Conservation (phyloP, 352 stramenopile species). For the Phytopythium vexans region DNA sequence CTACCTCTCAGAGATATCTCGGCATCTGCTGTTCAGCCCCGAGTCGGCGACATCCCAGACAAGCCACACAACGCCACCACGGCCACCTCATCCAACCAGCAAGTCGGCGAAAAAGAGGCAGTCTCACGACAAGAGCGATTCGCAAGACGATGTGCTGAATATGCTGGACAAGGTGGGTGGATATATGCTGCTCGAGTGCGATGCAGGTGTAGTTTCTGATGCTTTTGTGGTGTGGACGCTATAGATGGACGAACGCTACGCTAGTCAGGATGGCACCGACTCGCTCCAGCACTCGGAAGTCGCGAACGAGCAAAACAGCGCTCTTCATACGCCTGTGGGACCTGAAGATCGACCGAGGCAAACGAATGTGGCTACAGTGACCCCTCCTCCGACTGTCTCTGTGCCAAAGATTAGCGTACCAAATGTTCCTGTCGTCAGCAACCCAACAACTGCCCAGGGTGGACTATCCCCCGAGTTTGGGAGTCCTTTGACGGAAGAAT, state of each 20-base stretch:
- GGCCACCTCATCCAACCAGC: slow-evolving; percentile 1
- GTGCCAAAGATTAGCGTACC: no score
- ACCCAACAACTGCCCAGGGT: not conserved
- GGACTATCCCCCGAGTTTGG: slow-evolving; percentile 40
- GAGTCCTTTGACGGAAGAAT: slow-evolving; percentile 72
- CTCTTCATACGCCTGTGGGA: not conserved
- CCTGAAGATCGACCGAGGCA: not conserved
- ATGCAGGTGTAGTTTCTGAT: not conserved
- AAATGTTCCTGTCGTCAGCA: no score
- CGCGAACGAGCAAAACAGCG: not conserved
- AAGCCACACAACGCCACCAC: not conserved
- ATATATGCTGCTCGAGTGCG: not conserved
- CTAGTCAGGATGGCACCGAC: slow-evolving; percentile 19
- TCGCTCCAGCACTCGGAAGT: not conserved
- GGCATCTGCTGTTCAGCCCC: slow-evolving; percentile 51
- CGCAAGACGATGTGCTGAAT: slow-evolving; percentile 57
- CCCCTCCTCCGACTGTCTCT: no score
- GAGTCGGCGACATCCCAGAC: slow-evolving; percentile 1
- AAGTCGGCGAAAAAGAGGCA: slow-evolving; percentile 6
- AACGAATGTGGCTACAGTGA: not conserved
- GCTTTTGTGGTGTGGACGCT: not conserved
- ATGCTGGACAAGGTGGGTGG: slow-evolving; percentile 44
- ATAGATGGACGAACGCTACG: slow-evolving; percentile 58
- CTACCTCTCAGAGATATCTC: slow-evolving; percentile 19
- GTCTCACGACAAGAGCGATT: slow-evolving; percentile 24